These are phyloP conservation scores for Candida tallmaniae DNA, from an alignment of 805 yeast species.

Conservation along the genomic window DNA sequence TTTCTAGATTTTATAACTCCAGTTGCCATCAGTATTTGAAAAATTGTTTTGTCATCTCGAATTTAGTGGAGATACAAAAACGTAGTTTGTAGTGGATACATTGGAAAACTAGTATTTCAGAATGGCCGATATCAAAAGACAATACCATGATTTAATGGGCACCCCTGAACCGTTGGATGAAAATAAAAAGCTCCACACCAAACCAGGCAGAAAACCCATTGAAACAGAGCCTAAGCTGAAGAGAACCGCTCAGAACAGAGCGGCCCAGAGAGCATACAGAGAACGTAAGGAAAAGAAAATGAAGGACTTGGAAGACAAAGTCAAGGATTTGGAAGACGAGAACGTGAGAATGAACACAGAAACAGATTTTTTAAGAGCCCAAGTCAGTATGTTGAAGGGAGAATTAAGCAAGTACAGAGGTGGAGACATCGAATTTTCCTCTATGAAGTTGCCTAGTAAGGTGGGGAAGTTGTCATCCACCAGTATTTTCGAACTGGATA, in stretches of 20 bases:
- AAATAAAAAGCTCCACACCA: slow-evolving; percentile 38
- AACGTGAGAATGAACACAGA: slow-evolving; percentile 67
- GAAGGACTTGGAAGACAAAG: slow-evolving; percentile 80
- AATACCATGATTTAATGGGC: slow-evolving; percentile 8
- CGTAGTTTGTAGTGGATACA: too few species aligned
- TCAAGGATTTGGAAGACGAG: slow-evolving; percentile 64
- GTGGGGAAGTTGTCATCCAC: slow-evolving; percentile 21
- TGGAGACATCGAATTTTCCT: slow-evolving; percentile 21
- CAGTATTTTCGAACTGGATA: slow-evolving; percentile 3
- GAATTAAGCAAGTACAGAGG: slow-evolving; percentile 65
- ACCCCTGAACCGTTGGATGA: slow-evolving; percentile 16
- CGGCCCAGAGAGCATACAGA: slow-evolving; percentile 96
- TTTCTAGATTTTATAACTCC: too few species aligned
- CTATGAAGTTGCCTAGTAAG: slow-evolving; percentile 25
- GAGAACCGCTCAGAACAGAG: slow-evolving; percentile 94
- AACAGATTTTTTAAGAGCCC: slow-evolving; percentile 66
- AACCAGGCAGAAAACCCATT: slow-evolving; percentile 81
- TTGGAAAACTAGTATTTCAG: too few species aligned
- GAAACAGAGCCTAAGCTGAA: slow-evolving; percentile 78
- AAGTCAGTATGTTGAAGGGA: slow-evolving; percentile 66
- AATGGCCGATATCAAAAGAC: slow-evolving; percentile 13
- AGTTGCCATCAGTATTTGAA: too few species aligned
- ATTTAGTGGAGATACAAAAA: too few species aligned
- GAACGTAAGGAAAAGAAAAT: slow-evolving; percentile 88
- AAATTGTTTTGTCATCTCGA: slow-evolving; percentile 31